Conservation (phyloP, 2,329 filamentous ascomycete genomes). For the Verticillium tricorpus region DNA sequence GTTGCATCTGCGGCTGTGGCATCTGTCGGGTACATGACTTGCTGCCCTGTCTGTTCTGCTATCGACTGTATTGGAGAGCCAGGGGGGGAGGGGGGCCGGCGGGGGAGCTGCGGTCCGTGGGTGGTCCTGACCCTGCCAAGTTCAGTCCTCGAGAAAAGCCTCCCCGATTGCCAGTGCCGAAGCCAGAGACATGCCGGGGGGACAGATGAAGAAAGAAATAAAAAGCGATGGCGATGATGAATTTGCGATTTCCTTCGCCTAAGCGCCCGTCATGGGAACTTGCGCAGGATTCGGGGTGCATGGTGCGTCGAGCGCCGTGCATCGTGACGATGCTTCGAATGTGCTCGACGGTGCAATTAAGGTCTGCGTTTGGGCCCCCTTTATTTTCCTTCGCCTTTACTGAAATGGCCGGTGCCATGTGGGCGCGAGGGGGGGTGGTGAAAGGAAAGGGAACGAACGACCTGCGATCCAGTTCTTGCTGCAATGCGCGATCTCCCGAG, state of each 20-base stretch:
- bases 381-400: neutral
- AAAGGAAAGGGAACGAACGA: neutral
- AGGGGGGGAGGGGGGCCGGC: neutral
- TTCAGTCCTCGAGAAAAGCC: too few species aligned
- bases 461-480: slow-evolving; percentile 6
- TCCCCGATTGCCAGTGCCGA: neutral
- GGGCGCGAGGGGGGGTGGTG: neutral
- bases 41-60: neutral
- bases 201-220: neutral
- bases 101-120: neutral
- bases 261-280: neutral
- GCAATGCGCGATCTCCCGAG: slow-evolving; percentile 13
- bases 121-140: too few species aligned
- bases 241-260: neutral
- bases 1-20: neutral
- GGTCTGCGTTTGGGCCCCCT: neutral
- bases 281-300: neutral
- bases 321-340: neutral
- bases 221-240: neutral
- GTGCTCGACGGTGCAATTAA: neutral
- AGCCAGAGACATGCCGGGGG: too few species aligned
- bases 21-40: neutral
- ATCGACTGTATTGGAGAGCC: neutral
- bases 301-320: neutral
- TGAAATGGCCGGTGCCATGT: neutral